Percentiles rank a stretch among this genome's conserved stretches.
phyloP scores from a whole-genome alignment of 2,329 filamentous ascomycete genomes.

The Cordyceps javanica region DNA sequence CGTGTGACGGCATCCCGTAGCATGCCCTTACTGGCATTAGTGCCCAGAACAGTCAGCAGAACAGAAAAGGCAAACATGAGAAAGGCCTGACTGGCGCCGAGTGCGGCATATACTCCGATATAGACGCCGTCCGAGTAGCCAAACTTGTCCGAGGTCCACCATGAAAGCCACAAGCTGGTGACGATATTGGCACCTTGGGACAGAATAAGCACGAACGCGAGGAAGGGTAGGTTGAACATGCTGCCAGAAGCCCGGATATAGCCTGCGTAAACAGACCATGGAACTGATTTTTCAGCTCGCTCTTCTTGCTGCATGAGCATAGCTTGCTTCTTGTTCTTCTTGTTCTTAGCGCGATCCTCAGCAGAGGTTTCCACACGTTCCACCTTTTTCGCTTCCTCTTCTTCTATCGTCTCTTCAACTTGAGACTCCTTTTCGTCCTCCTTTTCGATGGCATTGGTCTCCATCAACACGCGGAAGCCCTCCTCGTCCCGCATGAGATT shows the following conservation, averaged over 20 bases:
- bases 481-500: constrained; percentile 76
- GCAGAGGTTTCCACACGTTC: constrained; percentile 9
- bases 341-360: constrained; percentile 32
- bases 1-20: constrained; percentile 72
- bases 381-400: constrained; percentile 32
- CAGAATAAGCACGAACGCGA: constrained; percentile 57
- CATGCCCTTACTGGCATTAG: constrained; percentile 74
- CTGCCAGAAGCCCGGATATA: constrained; percentile 73
- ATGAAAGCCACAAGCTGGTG: constrained; percentile 88
- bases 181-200: constrained; percentile 80
- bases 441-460: constrained; percentile 70
- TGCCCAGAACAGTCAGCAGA: constrained; percentile 70
- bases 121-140: constrained; percentile 61
- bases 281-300: constrained; percentile 67
- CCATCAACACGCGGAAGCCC: constrained; percentile 82
- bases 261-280: constrained; percentile 71
- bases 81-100: constrained; percentile 65
- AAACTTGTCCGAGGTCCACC: constrained; percentile 81
- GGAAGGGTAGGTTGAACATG: constrained; percentile 59
- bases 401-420: constrained; percentile 37
- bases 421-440: constrained; percentile 46
- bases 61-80: constrained; percentile 79
- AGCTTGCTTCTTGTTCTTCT: constrained; percentile 52
- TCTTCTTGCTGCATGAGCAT: constrained; percentile 69
- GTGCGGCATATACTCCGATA: constrained; percentile 63